Conservation (phyloP, 495 filamentous ascomycete species). For the Penicillium longicatenatum region DNA sequence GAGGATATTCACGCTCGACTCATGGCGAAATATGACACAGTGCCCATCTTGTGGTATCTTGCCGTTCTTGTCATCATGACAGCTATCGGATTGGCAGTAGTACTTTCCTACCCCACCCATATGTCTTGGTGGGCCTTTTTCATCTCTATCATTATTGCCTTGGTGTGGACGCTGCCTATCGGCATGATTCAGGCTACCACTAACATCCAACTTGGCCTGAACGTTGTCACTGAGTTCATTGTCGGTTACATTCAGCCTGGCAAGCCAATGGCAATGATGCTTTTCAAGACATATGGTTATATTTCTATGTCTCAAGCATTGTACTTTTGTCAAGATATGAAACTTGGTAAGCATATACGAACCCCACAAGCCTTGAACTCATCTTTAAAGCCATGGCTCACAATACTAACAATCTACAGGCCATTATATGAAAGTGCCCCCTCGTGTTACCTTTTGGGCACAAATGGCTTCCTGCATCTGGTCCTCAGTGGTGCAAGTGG, state of each 20-base stretch:
- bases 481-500: conserved; percentile 61
- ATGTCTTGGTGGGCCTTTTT: conserved; percentile 57
- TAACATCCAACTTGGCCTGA: conserved; percentile 56
- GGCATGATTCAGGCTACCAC: conserved; percentile 57
- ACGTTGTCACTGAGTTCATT: conserved; percentile 66
- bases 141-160: conserved; percentile 50
- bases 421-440: conserved; percentile 70
- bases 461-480: conserved; percentile 58
- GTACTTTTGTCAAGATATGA: conserved; percentile 54
- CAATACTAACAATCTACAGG: conserved; percentile 24
- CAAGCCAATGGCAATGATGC: conserved; percentile 63
- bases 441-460: conserved; percentile 57
- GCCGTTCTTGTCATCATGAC: conserved; percentile 49
- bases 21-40: conserved; percentile 60
- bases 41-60: conserved; percentile 66
- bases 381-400: conserved; percentile 1
- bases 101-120: conserved; percentile 53
- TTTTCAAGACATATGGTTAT: conserved; percentile 64
- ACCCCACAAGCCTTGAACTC: neutral
- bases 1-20: conserved; percentile 67
- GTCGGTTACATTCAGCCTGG: conserved; percentile 66
- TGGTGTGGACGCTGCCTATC: conserved; percentile 55
- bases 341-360: conserved; percentile 33
- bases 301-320: conserved; percentile 59
- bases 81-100: conserved; percentile 53